Base-by-base conservation (phyloP, 2,329 filamentous ascomycete genomes). In the Plenodomus biglobosus region DNA sequence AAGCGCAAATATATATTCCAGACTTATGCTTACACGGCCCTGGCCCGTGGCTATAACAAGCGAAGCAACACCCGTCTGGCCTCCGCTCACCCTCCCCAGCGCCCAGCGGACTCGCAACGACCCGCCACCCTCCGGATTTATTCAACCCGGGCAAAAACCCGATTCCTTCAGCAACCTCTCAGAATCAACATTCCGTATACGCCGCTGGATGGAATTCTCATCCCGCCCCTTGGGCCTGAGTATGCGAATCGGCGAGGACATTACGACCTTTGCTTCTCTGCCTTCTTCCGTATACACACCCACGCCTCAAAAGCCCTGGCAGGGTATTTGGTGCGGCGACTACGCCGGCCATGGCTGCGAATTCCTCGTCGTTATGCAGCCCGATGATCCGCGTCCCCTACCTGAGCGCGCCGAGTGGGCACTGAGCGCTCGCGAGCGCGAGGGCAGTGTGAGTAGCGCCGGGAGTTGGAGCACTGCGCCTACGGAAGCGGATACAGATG, bases 301-400 rank as follows among this genome's bases (percentile, higher is more conserved):
- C 0, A 95, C 91, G 0, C 69, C 75, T 8, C 79, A 85, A 45
- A 92, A 91, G 66, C 92, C 91, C 0, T 96, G 86, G 77, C 85
- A 90, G 54, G 92, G 92, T 0, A 90, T 99, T 22, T 97, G 90
- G 88, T 87, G 91, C 15, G 92, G 92, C 0, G 92, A 96, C 68
- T 96, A 96, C 64, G 87, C 85, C 20, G 85, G 83, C 0, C 92
- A 97, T 61, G 91, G 92, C 1, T 92, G 87, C 68, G 92, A 97
- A 70, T 96, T 96, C 46, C 66, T 97, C 3, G 76, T 95, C 11
- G 76, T 97, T 38, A 78, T 90, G 58, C 94, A 99, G 64, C 84
- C 85, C 0, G 85, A 87, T 42, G 68, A 77, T 34, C 65, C 68
- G 0, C 57, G 62, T 7, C 72, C 76, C 0, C 49, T 79, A 5